Percentiles rank a stretch among this genome's conserved stretches.
Conservation (phyloP, 768 basidiomycete species). For the Tulasnella sp. region DNA sequence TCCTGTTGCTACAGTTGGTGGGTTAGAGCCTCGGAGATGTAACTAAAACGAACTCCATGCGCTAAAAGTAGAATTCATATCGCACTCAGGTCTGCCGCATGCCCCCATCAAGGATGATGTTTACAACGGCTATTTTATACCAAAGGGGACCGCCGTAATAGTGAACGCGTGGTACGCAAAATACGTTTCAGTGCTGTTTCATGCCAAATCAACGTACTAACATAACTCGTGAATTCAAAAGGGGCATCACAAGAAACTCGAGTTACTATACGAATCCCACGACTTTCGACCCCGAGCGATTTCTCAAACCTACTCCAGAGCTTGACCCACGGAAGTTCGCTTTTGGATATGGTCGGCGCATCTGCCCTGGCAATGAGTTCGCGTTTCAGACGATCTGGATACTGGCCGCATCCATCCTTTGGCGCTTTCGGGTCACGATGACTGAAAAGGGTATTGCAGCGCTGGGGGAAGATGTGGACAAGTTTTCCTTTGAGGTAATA, state of each 20-base stretch:
- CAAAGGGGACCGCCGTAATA: no score
- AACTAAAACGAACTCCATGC: no score
- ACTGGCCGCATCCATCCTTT: neutral
- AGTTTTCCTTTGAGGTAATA: neutral
- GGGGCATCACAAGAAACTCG: neutral
- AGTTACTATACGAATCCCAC: no score
- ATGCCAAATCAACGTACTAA: no score
- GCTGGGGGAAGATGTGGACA: neutral
- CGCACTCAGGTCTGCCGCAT: no score
- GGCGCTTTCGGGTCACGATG: neutral
- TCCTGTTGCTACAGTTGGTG: slow-evolving; percentile 17
- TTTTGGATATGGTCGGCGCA: slow-evolving; percentile 5
- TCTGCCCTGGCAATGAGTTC: neutral
- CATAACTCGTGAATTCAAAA: neutral
- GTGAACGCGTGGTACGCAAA: no score
- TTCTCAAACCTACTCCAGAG: neutral
- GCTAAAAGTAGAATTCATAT: no score
- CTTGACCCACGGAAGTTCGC: neutral
- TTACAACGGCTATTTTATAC: no score
- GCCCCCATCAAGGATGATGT: no score
- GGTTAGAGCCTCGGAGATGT: no score
- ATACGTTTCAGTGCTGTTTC: no score
- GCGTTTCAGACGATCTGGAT: neutral
- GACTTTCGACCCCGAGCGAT: no score
- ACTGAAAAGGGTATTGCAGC: neutral